Percentiles rank a stretch among this genome's conserved stretches.
These are phyloP conservation scores for Plasmodium vivax DNA, from an alignment of 169 alveolate species.

Conservation along the genomic window DNA sequence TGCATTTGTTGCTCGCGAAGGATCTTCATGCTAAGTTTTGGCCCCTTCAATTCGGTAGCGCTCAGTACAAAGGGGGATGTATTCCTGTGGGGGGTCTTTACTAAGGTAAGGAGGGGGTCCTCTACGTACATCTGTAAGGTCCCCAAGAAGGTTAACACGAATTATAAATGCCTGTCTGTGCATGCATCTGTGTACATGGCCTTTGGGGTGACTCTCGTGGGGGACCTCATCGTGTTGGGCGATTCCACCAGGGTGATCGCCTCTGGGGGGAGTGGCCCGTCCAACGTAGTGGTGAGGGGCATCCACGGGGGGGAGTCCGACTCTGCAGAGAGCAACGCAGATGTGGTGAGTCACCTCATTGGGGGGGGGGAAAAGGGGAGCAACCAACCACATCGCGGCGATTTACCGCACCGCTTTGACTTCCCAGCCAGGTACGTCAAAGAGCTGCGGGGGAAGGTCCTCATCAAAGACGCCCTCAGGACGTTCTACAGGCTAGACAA, in stretches of 20 bases:
- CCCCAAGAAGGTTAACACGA: constrained; percentile 36
- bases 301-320: neutral
- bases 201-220: constrained; percentile 39
- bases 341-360: neutral
- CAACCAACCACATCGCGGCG: neutral
- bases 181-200: constrained; percentile 45
- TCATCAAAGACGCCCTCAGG: neutral
- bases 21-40: constrained; percentile 18
- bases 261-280: neutral
- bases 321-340: neutral
- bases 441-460: constrained; percentile 44
- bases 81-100: constrained; percentile 81
- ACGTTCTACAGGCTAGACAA: constrained; percentile 26
- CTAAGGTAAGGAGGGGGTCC: constrained; percentile 4
- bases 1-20: neutral
- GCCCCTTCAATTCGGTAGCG: constrained; percentile 75
- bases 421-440: constrained; percentile 9
- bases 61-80: constrained; percentile 84
- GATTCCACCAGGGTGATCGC: neutral
- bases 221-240: constrained; percentile 45
- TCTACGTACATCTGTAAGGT: constrained; percentile 13
- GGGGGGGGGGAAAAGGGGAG: neutral
- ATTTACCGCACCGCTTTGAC: too few species aligned
- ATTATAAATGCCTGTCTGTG: constrained; percentile 32
- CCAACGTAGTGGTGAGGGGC: neutral